Evolutionary conservation across 2,329 filamentous ascomycete genomes (phyloP), one percentile per base, ranked within the genome.

Genomic region (Alternaria arborescens): DNA sequence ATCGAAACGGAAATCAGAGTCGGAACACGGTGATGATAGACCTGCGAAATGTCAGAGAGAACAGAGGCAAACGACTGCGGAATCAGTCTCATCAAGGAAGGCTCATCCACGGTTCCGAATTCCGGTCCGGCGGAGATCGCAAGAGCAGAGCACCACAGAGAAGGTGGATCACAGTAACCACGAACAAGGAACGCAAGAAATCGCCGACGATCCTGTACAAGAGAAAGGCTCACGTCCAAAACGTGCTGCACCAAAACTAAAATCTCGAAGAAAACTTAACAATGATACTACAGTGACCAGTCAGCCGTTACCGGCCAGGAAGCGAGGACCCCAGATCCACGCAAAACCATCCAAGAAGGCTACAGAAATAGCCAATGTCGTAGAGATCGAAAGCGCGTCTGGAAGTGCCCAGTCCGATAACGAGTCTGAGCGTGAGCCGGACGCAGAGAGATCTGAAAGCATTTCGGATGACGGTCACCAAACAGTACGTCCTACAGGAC

Each of bases 381-480:
- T 18, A 16, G 34, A n/a, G 6, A 30, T 41, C 12, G 24, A 41
- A 3, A 22, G 28, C 6, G 26, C 22, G 28, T 11, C 28, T 11
- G 28, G 11, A 11, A 11, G 8, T 30, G 24, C 24, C 24, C 10
- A 30, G 28, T 30, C 28, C 28, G 28, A 30, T 10, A 3, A 24
- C 1, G 38, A 58, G 14, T 20, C 36, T 8, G 36, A 20, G n/a
- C 8, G 8, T 40, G 50, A 58, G 14, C 30, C 42, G 14, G 50
- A 46, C 4, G n/a, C 10, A 18, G 60, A 62, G 4, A 42, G 59
- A 4, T 53, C 20, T 16, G 63, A 60, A 10, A 40, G 54, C 34
- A 24, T 30, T 41, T 46, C 64, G 3, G 53, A 60, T 16, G 1
- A 51, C 1, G 47, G 60, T 12, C 34, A 38, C 16, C 3, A 26